These are phyloP conservation scores for Guyanaporus albipodus DNA, from an alignment of 768 basidiomycete genomes.

Conservation along the genomic window DNA sequence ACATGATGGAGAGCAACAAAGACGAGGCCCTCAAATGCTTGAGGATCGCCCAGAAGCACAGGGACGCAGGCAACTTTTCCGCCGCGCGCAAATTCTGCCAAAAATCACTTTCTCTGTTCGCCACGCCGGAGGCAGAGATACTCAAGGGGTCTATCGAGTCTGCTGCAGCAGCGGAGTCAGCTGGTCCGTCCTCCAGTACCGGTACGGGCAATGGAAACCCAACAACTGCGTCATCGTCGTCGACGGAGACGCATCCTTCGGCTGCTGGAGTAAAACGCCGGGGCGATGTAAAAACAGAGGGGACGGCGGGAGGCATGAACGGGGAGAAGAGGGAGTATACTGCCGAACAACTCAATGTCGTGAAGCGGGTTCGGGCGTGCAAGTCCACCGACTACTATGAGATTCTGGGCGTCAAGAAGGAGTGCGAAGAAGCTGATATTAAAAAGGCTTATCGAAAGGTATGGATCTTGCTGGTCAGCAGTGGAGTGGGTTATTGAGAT, in stretches of 20 bases:
- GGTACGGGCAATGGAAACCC: slow-evolving; percentile 32
- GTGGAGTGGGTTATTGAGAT: slow-evolving; percentile 6
- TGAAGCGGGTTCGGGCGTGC: slow-evolving; percentile 82
- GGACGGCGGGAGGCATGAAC: slow-evolving; percentile 59
- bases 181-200: slow-evolving; percentile 39
- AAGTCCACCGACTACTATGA: slow-evolving; percentile 92
- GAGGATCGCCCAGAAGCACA: slow-evolving; percentile 71
- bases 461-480: slow-evolving; percentile 21
- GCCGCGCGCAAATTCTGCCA: slow-evolving; percentile 86
- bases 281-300: slow-evolving; percentile 37
- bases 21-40: slow-evolving; percentile 87
- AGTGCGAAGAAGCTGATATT: slow-evolving; percentile 79
- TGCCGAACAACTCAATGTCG: slow-evolving; percentile 73
- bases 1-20: slow-evolving; percentile 77
- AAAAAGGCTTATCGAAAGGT: slow-evolving; percentile 98
- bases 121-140: slow-evolving; percentile 68
- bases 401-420: slow-evolving; percentile 74
- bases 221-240: slow-evolving; percentile 41
- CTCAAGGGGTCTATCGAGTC: slow-evolving; percentile 66
- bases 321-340: slow-evolving; percentile 85
- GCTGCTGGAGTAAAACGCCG: slow-evolving; percentile 70
- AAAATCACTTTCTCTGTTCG: slow-evolving; percentile 81
- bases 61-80: slow-evolving; percentile 63
- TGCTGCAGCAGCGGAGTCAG: slow-evolving; percentile 38
- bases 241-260: slow-evolving; percentile 68